phyloP scores from a whole-genome alignment of 2,329 filamentous ascomycete species.

The Penicillium sp. region DNA sequence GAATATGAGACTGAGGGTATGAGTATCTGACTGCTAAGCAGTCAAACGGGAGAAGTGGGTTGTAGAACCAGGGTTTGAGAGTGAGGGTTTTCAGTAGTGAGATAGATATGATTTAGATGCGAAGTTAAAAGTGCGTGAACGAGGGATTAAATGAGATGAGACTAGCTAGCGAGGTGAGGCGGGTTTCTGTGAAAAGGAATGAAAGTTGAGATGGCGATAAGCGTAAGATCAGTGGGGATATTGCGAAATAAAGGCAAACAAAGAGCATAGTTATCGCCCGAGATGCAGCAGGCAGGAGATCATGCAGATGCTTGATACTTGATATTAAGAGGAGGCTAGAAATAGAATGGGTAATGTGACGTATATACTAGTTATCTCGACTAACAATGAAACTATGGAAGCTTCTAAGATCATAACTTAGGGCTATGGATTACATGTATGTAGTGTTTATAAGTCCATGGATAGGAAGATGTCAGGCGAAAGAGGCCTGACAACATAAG shows the following conservation, averaged over 20 bases:
- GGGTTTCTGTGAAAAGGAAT: background rate
- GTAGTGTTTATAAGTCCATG: background rate
- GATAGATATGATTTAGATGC: background rate
- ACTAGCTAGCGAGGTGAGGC: background rate
- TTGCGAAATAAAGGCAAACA: background rate
- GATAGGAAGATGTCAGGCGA: background rate
- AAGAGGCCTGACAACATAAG: background rate
- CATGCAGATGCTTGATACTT: background rate
- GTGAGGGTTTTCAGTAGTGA: background rate
- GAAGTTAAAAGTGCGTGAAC: background rate
- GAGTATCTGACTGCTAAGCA: background rate
- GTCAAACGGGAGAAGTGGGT: background rate
- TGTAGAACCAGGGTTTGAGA: background rate
- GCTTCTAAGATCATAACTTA: background rate
- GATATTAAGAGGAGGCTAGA: background rate
- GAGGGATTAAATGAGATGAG: background rate
- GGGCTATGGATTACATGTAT: background rate
- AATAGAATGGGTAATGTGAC: background rate
- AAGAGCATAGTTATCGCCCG: background rate
- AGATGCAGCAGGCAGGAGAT: background rate
- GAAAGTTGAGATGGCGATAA: background rate
- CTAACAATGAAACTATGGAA: background rate
- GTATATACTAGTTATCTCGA: background rate
- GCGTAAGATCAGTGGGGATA: background rate
- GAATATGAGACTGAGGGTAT: background rate